These are phyloP conservation scores for Candida corydali DNA, from an alignment of 805 yeast genomes.

Conservation along the genomic window DNA sequence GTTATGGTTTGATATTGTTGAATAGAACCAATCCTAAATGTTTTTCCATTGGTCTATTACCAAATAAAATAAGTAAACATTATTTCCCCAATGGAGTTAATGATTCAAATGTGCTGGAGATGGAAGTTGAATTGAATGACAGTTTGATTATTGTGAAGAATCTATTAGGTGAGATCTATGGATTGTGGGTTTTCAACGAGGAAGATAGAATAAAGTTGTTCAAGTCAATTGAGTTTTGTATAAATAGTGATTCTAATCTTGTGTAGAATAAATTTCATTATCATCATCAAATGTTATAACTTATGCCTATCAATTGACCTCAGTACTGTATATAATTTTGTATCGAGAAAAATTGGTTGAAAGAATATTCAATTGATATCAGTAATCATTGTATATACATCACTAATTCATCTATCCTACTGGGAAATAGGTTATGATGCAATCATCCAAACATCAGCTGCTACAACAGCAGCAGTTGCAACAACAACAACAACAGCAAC, in stretches of 20 bases:
- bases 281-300: background rate
- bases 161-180: slow-evolving; percentile 65
- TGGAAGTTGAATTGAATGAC: slow-evolving; percentile 66
- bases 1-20: slow-evolving; percentile 66
- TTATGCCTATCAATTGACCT: no score
- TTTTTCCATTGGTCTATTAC: slow-evolving; percentile 65
- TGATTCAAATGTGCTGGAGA: slow-evolving; percentile 33
- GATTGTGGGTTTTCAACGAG: slow-evolving; percentile 73
- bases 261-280: background rate
- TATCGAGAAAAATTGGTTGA: background rate
- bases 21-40: slow-evolving; percentile 67
- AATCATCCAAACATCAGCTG: slow-evolving; percentile 8
- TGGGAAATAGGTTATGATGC: background rate
- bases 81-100: slow-evolving; percentile 35
- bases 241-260: slow-evolving; percentile 23
- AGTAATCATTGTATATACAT: background rate
- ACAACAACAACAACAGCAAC: slow-evolving; percentile 19
- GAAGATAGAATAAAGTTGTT: slow-evolving; percentile 60
- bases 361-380: background rate
- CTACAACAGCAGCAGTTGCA: slow-evolving; percentile 9
- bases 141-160: slow-evolving; percentile 68
- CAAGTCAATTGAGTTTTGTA: slow-evolving; percentile 40
- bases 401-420: no score
- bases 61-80: slow-evolving; percentile 46
- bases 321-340: background rate